Conservation (phyloP, 495 filamentous ascomycete species). For the Lophium mytilinum region DNA sequence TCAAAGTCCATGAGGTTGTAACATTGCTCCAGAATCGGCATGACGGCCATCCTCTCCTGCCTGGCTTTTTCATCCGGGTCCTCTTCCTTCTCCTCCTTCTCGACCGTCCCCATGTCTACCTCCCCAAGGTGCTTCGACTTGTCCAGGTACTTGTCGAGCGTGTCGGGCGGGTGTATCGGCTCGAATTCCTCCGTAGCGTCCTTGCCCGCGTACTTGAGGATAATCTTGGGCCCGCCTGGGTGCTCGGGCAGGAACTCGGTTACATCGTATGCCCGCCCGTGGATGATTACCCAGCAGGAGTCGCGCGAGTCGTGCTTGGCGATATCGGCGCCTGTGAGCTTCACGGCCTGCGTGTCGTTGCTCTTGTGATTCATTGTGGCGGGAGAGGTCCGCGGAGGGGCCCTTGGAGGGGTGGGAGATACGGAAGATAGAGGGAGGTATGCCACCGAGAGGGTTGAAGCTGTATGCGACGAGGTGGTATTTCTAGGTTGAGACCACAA, state of each 20-base stretch:
- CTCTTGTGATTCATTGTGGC: slow-evolving; percentile 31
- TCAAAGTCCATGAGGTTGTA: slow-evolving; percentile 96
- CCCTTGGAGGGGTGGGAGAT: not conserved
- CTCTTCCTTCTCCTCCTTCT: slow-evolving; percentile 56
- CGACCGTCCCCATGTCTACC: slow-evolving; percentile 83
- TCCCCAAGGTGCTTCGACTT: slow-evolving; percentile 80
- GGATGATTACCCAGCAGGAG: slow-evolving; percentile 75
- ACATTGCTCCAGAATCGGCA: slow-evolving; percentile 80
- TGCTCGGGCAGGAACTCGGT: slow-evolving; percentile 62
- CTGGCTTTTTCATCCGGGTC: slow-evolving; percentile 73
- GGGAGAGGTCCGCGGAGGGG: not conserved
- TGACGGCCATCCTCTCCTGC: slow-evolving; percentile 62
- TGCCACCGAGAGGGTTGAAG: too few species aligned
- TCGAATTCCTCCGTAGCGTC: slow-evolving; percentile 81
- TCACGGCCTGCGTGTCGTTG: slow-evolving; percentile 30
- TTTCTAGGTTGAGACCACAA: too few species aligned
- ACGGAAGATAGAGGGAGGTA: not conserved
- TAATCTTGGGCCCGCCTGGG: slow-evolving; percentile 70
- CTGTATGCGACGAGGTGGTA: too few species aligned
- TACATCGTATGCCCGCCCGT: slow-evolving; percentile 71
- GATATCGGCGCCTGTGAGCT: slow-evolving; percentile 55
- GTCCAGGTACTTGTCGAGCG: slow-evolving; percentile 74
- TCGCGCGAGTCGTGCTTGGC: slow-evolving; percentile 58
- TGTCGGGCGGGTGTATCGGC: slow-evolving; percentile 71
- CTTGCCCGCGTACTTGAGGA: slow-evolving; percentile 78